Evolutionary conservation across 345 rosid species (phyloP), one percentile per base, ranked within the genome.

Genomic region (Populus simonii): DNA sequence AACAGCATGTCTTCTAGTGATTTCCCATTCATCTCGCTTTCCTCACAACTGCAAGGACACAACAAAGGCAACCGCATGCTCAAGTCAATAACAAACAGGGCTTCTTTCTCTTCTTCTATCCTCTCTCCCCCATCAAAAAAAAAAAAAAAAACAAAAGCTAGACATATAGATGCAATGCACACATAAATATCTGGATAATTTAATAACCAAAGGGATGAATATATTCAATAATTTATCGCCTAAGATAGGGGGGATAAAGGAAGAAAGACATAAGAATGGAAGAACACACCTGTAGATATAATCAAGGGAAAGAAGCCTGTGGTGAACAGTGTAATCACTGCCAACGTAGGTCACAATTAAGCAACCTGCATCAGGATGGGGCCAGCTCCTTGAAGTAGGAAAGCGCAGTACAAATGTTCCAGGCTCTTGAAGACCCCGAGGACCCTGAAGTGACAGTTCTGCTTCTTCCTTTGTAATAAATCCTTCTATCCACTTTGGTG

Each of bases 301-400:
- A 76, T 90, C 97, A 8, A 89, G 74, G 68, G 85, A 81, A 72
- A 96, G 93, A 73, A 87, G 80, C 85, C 89, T 83, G 87, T 94
- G 92, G 72, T 83, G 94, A 76, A 94, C 74, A 53, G 80, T 70
- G 78, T 84, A 88, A 85, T 96, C 97, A 31, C 76, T 81, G 74
- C 93, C 94, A 43, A 96, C 90, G 75, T 92, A 94, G 68, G 95
- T 89, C 79, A 91, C 98, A 77, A 96, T 83, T 80, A 96, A 87
- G 84, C 90, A 86, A 78, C 99, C 98, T 43, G 98, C 87, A 80
- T 94, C 99, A 36, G 98, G 95, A 80, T 94, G 99, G 62, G 99
- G 98, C 98, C 99, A 96, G 88, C 92, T 92, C 89, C 99, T 90
- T 70, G 97, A 91, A 80, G 89, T 91, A 68, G 99, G 99, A 79